These are phyloP conservation scores for Pezicula carpinea DNA, from an alignment of 2,329 filamentous ascomycete species.

Conservation along the genomic window DNA sequence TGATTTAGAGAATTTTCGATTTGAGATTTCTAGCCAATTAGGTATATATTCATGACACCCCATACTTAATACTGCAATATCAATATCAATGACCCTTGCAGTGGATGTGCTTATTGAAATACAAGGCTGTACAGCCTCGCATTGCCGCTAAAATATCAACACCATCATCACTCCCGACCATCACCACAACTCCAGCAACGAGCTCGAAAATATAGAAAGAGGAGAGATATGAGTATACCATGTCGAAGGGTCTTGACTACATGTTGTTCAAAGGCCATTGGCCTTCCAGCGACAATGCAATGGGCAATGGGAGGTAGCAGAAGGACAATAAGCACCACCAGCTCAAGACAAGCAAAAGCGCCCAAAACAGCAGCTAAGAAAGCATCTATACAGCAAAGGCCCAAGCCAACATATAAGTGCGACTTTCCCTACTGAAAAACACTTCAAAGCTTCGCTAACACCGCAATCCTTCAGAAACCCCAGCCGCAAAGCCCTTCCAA, in stretches of 20 bases:
- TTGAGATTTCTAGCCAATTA: no score
- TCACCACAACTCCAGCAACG: neutral
- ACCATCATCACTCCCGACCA: neutral
- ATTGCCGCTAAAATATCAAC: neutral
- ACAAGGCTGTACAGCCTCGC: neutral
- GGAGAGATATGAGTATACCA: neutral
- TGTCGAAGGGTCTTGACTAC: neutral
- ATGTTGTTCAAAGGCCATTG: neutral
- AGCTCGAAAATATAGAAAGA: neutral
- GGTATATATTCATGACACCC: neutral
- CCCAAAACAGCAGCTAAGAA: neutral
- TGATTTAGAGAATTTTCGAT: conserved; percentile 9
- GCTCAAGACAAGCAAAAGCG: neutral
- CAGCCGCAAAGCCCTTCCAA: conserved; percentile 9
- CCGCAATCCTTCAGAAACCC: conserved; percentile 10
- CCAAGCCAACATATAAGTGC: conserved; percentile 11
- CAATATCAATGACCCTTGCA: neutral
- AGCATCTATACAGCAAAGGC: neutral
- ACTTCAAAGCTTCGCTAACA: neutral
- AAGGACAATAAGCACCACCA: no score
- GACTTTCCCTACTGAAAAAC: neutral
- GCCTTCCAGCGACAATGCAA: neutral
- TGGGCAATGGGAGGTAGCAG: no score
- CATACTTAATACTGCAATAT: no score
- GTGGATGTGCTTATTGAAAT: neutral